Evolutionary conservation across 179 eudicot species (phyloP).

Genomic region (Amaranthus tricolor): DNA sequence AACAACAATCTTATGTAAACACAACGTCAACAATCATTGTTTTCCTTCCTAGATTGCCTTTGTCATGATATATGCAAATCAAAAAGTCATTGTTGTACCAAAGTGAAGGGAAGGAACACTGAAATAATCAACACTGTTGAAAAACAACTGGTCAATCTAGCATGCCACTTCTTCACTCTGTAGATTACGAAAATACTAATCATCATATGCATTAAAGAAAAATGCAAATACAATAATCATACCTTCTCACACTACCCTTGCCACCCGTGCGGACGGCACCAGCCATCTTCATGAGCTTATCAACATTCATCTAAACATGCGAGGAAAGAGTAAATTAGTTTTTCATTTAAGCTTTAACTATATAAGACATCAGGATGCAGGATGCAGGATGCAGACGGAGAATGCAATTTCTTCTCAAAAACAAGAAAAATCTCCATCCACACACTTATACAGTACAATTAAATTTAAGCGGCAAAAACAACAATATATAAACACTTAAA

Average conservation of each 20-base stretch:
- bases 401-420: too few species aligned
- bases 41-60: background rate
- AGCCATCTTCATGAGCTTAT: constrained; percentile 83
- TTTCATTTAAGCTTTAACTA: background rate
- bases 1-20: background rate
- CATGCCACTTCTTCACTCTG: background rate
- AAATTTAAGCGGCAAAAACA: too few species aligned
- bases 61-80: background rate
- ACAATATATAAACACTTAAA: too few species aligned
- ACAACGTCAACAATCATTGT: background rate
- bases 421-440: too few species aligned
- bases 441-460: too few species aligned
- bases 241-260: constrained; percentile 83
- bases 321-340: background rate
- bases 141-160: background rate
- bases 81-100: background rate
- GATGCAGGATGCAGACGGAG: too few species aligned
- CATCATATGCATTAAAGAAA: background rate
- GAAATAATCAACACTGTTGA: background rate
- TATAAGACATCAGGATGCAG: background rate
- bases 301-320: constrained; percentile 62
- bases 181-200: background rate
- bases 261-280: constrained; percentile 84
- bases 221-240: constrained; percentile 1
- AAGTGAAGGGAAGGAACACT: background rate